Base-by-base conservation (phyloP, 2,329 filamentous ascomycete species). In the Sporothrix schenckii region DNA sequence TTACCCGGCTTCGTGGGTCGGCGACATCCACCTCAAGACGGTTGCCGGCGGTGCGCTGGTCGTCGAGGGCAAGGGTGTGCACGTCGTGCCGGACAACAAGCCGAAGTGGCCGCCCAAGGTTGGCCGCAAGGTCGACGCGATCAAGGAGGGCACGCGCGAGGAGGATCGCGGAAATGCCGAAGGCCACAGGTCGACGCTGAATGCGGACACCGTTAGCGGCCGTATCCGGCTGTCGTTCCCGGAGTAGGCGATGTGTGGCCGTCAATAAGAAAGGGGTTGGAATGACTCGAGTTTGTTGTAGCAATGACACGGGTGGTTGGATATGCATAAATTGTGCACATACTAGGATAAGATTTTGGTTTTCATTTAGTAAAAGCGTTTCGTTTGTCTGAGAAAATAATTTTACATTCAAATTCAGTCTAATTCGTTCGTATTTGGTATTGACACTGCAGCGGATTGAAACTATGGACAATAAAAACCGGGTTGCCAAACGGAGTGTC, bases 1-100 rank as follows among this genome's bases (percentile, higher is more conserved):
- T 19, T 87, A 86, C 73, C 85, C 86, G 0, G 75, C 74, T 27
- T 77, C 80, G 2, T 88, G 86, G 86, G 81, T 83, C 72, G 86
- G 86, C 16, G 73, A 73, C 24, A 76, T 87, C 47, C 72, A 72
- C 11, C 80, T 82, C 14, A 70, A 79, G 71, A 80, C 80, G 21
- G 76, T 83, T 19, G 14, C 30, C 4, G 80, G 80, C 30, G 84
- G 84, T 2, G 73, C 69, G 11, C 76, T 86, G 41, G 68, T 71
- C 1, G 77, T 83, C 9, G 72, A 67, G 24, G 86, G 86, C 16
- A 78, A 81, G 53, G 84, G 79, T 19, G 79, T 87, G 14, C 72
- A 77, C 67, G 74, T 85, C 3, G 76, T 80, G 16, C 78, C 75
- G 66, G 71, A 72, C n/a, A 72, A 75, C 3, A 72, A 74, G 1